Evolutionary conservation across 2,329 filamentous ascomycete genomes (phyloP).

Genomic region (Anthostomella pinea): DNA sequence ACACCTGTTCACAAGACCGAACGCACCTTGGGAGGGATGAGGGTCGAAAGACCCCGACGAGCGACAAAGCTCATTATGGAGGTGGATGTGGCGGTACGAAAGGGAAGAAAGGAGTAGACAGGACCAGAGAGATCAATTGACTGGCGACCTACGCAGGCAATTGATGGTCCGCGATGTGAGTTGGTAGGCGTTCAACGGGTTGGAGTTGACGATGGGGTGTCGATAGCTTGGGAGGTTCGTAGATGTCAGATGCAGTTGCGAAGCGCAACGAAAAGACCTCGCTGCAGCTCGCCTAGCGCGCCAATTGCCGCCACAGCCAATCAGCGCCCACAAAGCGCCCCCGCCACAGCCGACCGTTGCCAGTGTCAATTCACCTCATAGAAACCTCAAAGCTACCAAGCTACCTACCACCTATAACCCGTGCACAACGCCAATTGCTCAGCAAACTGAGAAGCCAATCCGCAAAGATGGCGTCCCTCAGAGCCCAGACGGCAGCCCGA

Average conservation of each 20-base stretch:
- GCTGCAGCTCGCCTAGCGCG: slow-evolving; percentile 39
- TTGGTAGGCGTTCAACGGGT: slow-evolving; percentile 18
- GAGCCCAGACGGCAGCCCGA: slow-evolving; percentile 51
- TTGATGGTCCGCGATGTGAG: slow-evolving; percentile 24
- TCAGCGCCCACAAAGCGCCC: slow-evolving; percentile 29
- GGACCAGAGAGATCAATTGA: slow-evolving; percentile 34
- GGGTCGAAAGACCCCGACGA: slow-evolving; percentile 90
- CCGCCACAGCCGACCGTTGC: slow-evolving; percentile 9
- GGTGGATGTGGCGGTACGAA: slow-evolving; percentile 23
- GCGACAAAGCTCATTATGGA: slow-evolving; percentile 88
- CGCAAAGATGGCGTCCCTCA: slow-evolving; percentile 44
- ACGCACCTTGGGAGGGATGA: slow-evolving; percentile 94
- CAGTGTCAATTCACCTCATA: too few relatives aligned
- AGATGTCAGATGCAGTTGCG: slow-evolving; percentile 8
- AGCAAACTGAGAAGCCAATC: slow-evolving; percentile 5
- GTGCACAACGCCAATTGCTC: slow-evolving; percentile 8
- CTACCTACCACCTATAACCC: slow-evolving; percentile 4
- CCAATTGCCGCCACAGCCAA: slow-evolving; percentile 32
- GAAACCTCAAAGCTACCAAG: slow-evolving; percentile 4
- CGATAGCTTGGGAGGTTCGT: slow-evolving; percentile 11
- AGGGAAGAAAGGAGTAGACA: slow-evolving; percentile 24
- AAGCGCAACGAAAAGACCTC: slow-evolving; percentile 47
- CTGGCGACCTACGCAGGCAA: slow-evolving; percentile 30
- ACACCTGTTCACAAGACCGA: not conserved
- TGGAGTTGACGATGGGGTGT: slow-evolving; percentile 18